Conservation (phyloP, 345 rosid species). For the Rubroshorea leprosula region DNA sequence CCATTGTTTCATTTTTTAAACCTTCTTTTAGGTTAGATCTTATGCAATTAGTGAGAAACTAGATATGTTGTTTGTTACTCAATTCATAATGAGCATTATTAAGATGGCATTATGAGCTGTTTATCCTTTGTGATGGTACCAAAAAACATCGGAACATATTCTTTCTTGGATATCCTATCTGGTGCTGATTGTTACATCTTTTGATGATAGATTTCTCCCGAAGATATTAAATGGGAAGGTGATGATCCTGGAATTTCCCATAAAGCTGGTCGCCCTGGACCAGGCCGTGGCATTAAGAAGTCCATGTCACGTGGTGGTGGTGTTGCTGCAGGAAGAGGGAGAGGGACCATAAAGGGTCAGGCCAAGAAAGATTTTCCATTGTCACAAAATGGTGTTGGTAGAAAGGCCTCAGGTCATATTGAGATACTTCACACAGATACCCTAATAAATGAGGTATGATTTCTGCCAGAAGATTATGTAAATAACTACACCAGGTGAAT, state of each 20-base stretch:
- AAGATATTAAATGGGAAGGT: conserved; percentile 88
- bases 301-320: conserved; percentile 65
- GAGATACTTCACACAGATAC: conserved; percentile 91
- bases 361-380: conserved; percentile 46
- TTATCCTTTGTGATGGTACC: not conserved
- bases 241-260: conserved; percentile 64
- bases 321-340: conserved; percentile 79
- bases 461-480: conserved; percentile 4
- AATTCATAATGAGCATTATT: not conserved
- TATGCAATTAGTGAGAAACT: not conserved
- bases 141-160: not conserved
- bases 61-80: not conserved
- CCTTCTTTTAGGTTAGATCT: too few species aligned
- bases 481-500: not conserved
- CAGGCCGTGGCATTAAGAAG: conserved; percentile 71
- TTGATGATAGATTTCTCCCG: conserved; percentile 64
- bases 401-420: conserved; percentile 75
- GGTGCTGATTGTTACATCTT: conserved; percentile 5
- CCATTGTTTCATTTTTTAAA: not conserved
- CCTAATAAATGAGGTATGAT: conserved; percentile 73
- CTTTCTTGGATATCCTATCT: not conserved
- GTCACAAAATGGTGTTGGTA: conserved; percentile 63
- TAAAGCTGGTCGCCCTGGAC: conserved; percentile 74
- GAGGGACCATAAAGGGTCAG: conserved; percentile 53
- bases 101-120: not conserved